These are phyloP conservation scores for Ophiosphaerella narmari DNA, from an alignment of 2,329 filamentous ascomycete genomes.

Conservation along the genomic window DNA sequence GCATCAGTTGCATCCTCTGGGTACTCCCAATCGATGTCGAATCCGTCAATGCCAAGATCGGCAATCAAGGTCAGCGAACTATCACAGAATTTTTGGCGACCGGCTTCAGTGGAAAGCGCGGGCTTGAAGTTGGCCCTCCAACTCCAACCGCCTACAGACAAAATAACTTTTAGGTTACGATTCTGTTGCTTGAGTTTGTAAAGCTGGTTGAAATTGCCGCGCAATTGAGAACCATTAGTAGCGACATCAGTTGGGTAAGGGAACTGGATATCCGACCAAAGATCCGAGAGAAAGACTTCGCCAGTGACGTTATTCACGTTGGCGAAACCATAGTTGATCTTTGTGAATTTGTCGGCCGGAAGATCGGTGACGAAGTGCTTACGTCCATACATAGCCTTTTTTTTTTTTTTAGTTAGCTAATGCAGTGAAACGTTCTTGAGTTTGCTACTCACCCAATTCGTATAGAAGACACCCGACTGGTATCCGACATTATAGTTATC, in stretches of 20 bases:
- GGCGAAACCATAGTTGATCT: conserved; percentile 88
- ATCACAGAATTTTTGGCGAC: conserved; percentile 68
- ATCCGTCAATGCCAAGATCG: conserved; percentile 70
- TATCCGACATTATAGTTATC: conserved; percentile 50
- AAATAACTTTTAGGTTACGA: conserved; percentile 74
- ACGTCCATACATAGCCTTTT: conserved; percentile 78
- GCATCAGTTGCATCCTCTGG: conserved; percentile 45
- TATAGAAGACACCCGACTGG: conserved; percentile 71
- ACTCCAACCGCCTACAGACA: conserved; percentile 82
- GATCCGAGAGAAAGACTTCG: conserved; percentile 57
- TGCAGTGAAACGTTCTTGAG: background rate
- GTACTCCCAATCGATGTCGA: conserved; percentile 55
- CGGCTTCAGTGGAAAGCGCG: conserved; percentile 65
- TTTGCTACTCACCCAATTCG: conserved; percentile 61
- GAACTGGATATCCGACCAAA: conserved; percentile 56
- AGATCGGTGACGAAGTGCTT: conserved; percentile 83
- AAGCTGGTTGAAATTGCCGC: conserved; percentile 78
- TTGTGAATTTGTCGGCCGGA: conserved; percentile 78
- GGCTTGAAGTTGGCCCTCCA: conserved; percentile 76
- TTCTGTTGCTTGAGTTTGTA: conserved; percentile 77
- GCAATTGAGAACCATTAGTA: conserved; percentile 70
- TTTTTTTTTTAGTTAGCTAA: conserved; percentile 19
- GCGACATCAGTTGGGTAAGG: conserved; percentile 70
- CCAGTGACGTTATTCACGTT: conserved; percentile 79
- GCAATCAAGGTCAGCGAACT: conserved; percentile 76